Percentiles rank a stretch among this genome's conserved stretches.
Evolutionary conservation across 1,284 basidiomycete genomes (phyloP).

Genomic region (Rhodotorula sp.): DNA sequence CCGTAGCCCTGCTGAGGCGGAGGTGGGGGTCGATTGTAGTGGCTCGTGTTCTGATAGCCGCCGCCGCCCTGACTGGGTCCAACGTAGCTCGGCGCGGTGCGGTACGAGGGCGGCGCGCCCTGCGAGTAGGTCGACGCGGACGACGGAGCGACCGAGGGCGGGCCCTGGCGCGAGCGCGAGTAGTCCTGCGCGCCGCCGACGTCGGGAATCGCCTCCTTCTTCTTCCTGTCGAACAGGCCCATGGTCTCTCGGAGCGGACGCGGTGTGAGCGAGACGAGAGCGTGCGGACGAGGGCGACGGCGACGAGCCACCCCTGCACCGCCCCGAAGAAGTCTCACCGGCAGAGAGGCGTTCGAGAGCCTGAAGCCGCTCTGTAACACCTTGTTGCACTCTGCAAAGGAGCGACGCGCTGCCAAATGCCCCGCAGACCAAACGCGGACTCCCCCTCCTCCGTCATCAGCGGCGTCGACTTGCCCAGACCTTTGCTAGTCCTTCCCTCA

Average conservation of each 20-base stretch:
- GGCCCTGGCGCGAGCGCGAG: neutral
- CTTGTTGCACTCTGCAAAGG: no score
- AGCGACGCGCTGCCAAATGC: no score
- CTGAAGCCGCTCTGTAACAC: no score
- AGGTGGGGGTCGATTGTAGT: constrained; percentile 16
- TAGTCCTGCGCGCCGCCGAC: constrained; percentile 4
- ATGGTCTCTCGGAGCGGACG: constrained; percentile 5
- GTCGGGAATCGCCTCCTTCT: constrained; percentile 43
- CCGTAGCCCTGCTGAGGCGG: constrained; percentile 8
- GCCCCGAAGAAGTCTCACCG: no score
- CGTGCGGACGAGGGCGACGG: neutral
- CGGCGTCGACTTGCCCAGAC: no score
- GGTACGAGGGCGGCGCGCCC: constrained; percentile 34
- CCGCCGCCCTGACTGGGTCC: constrained; percentile 34
- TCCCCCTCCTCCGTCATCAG: no score
- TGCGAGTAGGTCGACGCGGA: constrained; percentile 9
- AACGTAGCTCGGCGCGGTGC: constrained; percentile 27
- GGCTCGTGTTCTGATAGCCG: constrained; percentile 29
- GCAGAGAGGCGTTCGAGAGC: no score
- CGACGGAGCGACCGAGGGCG: constrained; percentile 8
- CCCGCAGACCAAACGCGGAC: no score
- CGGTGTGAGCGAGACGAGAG: neutral
- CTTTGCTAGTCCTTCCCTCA: no score
- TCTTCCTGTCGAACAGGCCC: constrained; percentile 42
- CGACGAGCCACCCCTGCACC: neutral